Evolutionary conservation across 2,329 filamentous ascomycete genomes (phyloP).

Genomic region (Xylaria sp.): DNA sequence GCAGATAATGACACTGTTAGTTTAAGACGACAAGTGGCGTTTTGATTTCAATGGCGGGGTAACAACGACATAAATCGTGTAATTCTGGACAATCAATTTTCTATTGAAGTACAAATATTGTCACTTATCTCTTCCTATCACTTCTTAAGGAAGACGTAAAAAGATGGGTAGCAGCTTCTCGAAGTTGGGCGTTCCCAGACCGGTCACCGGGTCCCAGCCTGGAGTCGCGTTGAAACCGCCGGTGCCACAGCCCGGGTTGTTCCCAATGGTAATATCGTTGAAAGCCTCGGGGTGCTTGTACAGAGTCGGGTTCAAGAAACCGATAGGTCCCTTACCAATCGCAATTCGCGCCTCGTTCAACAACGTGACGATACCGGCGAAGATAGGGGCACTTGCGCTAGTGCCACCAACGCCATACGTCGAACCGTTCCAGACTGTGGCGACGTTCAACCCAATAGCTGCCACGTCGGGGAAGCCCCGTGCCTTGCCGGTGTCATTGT

Average conservation of each 20-base stretch:
- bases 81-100: not conserved
- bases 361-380: slow-evolving; percentile 42
- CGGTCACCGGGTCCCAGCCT: slow-evolving; percentile 52
- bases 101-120: not conserved
- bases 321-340: slow-evolving; percentile 43
- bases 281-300: slow-evolving; percentile 49
- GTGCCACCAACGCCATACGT: slow-evolving; percentile 43
- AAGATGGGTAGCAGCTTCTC: slow-evolving; percentile 39
- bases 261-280: slow-evolving; percentile 49
- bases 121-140: not conserved
- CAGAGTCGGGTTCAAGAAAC: slow-evolving; percentile 43
- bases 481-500: slow-evolving; percentile 58
- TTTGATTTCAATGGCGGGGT: too few relatives aligned
- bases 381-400: slow-evolving; percentile 41
- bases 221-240: slow-evolving; percentile 46
- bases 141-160: slow-evolving; percentile 31
- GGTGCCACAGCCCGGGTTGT: slow-evolving; percentile 47
- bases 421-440: slow-evolving; percentile 54
- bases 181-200: slow-evolving; percentile 44
- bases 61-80: not conserved
- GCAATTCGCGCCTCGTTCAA: slow-evolving; percentile 44
- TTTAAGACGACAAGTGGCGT: too few relatives aligned
- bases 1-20: too few relatives aligned
- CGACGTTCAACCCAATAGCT: slow-evolving; percentile 54
- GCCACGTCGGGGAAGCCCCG: slow-evolving; percentile 62